Evolutionary conservation across 306 rosid species (phyloP), one percentile per base, ranked within the genome.

Genomic region (Sindora glabra): DNA sequence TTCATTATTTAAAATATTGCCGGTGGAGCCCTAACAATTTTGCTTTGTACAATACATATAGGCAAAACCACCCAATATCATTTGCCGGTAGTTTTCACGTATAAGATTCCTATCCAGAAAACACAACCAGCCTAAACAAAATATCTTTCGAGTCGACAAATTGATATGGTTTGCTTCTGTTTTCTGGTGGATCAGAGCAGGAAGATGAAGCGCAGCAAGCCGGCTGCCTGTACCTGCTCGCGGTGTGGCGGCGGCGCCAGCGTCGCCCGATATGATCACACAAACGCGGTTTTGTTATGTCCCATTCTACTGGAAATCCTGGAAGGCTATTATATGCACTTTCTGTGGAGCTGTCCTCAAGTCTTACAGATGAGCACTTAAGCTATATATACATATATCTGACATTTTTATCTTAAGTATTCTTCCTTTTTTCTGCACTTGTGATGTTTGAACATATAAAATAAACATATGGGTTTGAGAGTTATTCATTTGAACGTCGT

Each of bases 271-370:
- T 7, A 81, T 89, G 75, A 64, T 47, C 24, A 89, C 97, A 3
- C 65, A 70, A 16, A 86, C 97, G 12, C 76, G 87, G 67, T 77
- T 89, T 54, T 89, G 95, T 39, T 62, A 42, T 27, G 73, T 89
- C 45, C 91, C 97, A 0, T 53, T 89, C 26, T 74, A 81, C 52
- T 77, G 80, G 75, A 86, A 67, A 30, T 59, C 79, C 39, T 79
- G 89, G 89, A 89, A 69, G 64, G 97, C 97, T 40, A 76, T 89
- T 14, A 69, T 79, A 3, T 89, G 97, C 27, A 86, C 89, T 9
- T 77, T 86, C 54, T 89, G 97, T 58, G 97, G 97, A 47, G 85
- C 97, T 50, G 65, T 75, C 67, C 97, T 89, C 45, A 89, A 84
- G 52, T 83, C 91, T 30, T 89, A 89, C 23, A 59, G 62, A 78